A percentile compares a stretch with the other conserved stretches of the same genome.
Evolutionary conservation across 2,329 filamentous ascomycete species (phyloP).

Genomic region (Magnaporthiopsis rhizophila): DNA sequence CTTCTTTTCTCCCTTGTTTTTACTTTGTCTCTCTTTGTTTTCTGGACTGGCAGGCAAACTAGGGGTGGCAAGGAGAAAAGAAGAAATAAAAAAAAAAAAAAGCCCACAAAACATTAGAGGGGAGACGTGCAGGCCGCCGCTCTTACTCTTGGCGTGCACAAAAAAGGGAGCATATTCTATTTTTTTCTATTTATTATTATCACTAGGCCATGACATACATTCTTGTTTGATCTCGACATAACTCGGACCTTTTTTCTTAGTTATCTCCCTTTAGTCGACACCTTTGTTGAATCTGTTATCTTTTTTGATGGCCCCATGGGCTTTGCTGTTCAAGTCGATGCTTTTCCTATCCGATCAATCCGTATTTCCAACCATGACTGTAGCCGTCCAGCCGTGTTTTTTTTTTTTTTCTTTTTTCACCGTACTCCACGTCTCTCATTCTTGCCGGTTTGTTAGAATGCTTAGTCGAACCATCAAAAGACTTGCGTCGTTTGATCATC

Average conservation of each 20-base stretch:
- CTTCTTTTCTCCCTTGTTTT: conserved; percentile 1
- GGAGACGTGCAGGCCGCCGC: neutral
- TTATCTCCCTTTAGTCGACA: too few relatives aligned
- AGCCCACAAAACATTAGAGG: neutral
- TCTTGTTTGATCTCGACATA: neutral
- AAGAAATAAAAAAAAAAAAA: neutral
- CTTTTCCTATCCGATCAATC: too few relatives aligned
- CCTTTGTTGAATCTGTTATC: too few relatives aligned
- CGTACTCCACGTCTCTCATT: too few relatives aligned
- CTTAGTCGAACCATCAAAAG: too few relatives aligned
- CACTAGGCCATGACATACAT: neutral
- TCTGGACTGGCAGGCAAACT: conserved; percentile 1
- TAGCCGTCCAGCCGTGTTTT: too few relatives aligned
- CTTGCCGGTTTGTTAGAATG: too few relatives aligned
- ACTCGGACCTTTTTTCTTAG: neutral
- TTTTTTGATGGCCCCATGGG: too few relatives aligned
- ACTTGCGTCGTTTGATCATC: too few relatives aligned
- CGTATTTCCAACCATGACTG: too few relatives aligned
- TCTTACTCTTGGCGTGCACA: neutral
- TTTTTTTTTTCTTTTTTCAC: too few relatives aligned
- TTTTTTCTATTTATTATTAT: neutral
- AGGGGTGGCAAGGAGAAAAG: neutral
- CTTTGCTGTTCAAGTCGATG: too few relatives aligned
- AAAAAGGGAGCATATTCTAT: neutral
- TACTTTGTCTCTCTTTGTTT: neutral